Percentiles rank a stretch among this genome's conserved stretches.
These are phyloP conservation scores for Aspergillus bridgeri DNA, from an alignment of 495 filamentous ascomycete species.

Conservation along the genomic window DNA sequence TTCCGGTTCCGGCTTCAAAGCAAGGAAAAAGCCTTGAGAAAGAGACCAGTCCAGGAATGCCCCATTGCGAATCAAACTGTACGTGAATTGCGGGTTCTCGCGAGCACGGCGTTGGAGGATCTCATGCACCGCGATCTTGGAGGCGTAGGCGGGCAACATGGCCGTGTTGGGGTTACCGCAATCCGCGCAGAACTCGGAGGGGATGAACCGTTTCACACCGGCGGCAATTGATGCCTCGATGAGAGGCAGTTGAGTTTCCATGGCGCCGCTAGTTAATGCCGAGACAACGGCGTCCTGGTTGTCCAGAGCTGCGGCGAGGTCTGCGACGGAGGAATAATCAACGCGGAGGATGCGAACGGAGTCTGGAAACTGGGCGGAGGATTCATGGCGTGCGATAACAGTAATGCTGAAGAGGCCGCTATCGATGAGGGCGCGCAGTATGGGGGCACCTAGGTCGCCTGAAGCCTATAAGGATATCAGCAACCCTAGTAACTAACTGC, in stretches of 20 bases:
- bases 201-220: slow-evolving; percentile 8
- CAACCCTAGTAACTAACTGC: neutral
- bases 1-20: neutral
- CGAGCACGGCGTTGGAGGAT: neutral
- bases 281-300: neutral
- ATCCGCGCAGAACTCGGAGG: slow-evolving; percentile 6
- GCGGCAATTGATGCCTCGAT: slow-evolving; percentile 2
- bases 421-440: slow-evolving; percentile 1
- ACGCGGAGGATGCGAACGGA: neutral
- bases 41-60: slow-evolving; percentile 9
- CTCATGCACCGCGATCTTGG: neutral
- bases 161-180: slow-evolving; percentile 3
- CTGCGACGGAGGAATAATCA: neutral
- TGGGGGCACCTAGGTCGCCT: neutral
- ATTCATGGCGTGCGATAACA: neutral
- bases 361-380: neutral
- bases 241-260: neutral
- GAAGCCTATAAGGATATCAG: slow-evolving; percentile 1
- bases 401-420: neutral
- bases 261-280: neutral
- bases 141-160: neutral
- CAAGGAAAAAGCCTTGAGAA: neutral
- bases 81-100: slow-evolving; percentile 3
- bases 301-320: neutral
- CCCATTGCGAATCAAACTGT: slow-evolving; percentile 5